phyloP scores from a whole-genome alignment of 2,329 filamentous ascomycete species.

The Phialophora verrucosa region DNA sequence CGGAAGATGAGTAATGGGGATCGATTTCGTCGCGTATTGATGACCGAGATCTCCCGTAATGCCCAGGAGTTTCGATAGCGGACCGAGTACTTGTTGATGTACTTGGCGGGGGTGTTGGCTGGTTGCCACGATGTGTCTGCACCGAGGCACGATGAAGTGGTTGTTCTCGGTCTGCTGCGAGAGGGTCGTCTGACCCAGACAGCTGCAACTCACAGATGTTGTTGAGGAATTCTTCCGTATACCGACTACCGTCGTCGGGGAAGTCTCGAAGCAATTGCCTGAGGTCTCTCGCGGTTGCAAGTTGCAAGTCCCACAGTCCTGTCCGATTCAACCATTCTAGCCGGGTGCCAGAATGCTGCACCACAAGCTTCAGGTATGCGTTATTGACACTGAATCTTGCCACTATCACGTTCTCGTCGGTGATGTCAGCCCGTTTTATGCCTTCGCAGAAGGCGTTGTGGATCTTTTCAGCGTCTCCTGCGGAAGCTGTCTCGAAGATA shows the following conservation, averaged over 20 bases:
- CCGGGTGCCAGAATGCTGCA: not conserved
- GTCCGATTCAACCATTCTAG: no score
- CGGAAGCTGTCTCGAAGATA: not conserved
- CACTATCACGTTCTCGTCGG: not conserved
- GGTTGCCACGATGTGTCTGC: not conserved
- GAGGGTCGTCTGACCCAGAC: no score
- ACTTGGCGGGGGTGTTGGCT: not conserved
- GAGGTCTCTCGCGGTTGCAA: not conserved
- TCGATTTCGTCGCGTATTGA: no score
- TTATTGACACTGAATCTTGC: not conserved
- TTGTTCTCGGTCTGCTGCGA: not conserved
- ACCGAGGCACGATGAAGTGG: not conserved
- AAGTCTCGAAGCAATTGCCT: not conserved
- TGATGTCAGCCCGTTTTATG: not conserved
- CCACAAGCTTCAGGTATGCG: not conserved
- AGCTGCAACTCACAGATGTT: no score
- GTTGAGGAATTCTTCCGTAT: not conserved
- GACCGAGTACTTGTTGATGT: not conserved
- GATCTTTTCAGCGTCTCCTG: not conserved
- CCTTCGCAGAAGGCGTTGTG: not conserved
- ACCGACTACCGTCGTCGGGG: not conserved
- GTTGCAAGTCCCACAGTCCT: not conserved
- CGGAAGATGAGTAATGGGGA: no score
- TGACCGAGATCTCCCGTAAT: no score
- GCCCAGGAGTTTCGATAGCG: no score